phyloP scores from a whole-genome alignment of 2,329 filamentous ascomycete genomes.

The Fusarium humuli region DNA sequence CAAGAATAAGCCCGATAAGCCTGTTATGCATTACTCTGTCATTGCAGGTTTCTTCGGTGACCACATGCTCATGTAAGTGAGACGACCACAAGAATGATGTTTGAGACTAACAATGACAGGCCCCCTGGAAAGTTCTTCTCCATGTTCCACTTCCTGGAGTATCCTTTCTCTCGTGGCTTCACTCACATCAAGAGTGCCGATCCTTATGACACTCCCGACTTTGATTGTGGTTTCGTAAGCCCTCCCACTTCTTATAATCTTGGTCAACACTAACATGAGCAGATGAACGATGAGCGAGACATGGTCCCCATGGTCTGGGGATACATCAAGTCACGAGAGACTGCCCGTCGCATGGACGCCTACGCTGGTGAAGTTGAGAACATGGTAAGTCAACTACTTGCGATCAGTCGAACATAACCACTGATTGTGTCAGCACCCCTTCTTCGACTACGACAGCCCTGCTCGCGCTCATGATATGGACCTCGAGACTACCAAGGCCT shows the following conservation, averaged over 20 bases:
- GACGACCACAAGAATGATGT: rapidly evolving
- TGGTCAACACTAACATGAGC: neutral
- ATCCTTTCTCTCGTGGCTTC: constrained; percentile 78
- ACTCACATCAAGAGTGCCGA: constrained; percentile 78
- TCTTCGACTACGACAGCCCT: constrained; percentile 76
- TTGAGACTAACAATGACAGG: constrained; percentile 57
- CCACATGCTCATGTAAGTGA: constrained; percentile 66
- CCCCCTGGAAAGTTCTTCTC: constrained; percentile 83
- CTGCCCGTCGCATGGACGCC: constrained; percentile 79
- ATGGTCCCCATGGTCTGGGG: constrained; percentile 89
- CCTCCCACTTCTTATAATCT: rapidly evolving
- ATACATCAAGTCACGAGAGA: constrained; percentile 85
- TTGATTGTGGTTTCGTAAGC: constrained; percentile 75
- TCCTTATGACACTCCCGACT: constrained; percentile 80
- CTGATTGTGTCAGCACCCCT: constrained; percentile 65
- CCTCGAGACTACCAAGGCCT: constrained; percentile 78
- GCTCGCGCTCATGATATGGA: constrained; percentile 80
- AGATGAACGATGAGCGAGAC: constrained; percentile 84
- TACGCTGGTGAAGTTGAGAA: constrained; percentile 78
- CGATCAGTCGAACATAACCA: neutral
- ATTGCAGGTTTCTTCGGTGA: constrained; percentile 75
- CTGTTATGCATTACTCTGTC: constrained; percentile 86
- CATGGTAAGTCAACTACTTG: constrained; percentile 52
- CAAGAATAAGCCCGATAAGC: constrained; percentile 86
- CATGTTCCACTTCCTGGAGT: constrained; percentile 86